Conservation (phyloP, 257 asterid genomes). For the Thymus mandschuricus region DNA sequence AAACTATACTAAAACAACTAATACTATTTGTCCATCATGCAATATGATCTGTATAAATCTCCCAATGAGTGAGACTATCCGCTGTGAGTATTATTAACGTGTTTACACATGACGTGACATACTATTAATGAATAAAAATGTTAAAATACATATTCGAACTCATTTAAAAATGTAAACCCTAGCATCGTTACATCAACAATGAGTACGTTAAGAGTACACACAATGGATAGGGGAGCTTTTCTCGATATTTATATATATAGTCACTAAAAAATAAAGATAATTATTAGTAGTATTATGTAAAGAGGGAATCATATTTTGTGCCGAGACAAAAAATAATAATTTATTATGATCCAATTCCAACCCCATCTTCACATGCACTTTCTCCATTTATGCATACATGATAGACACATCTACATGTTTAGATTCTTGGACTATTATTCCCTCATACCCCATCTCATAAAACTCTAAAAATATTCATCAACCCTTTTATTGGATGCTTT, state of each 20-base stretch:
- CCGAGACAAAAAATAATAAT: conserved; percentile 44
- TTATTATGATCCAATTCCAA: conserved; percentile 28
- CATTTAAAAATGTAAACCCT: no score
- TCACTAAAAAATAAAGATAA: neutral
- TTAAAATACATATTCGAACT: no score
- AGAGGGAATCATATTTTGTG: conserved; percentile 27
- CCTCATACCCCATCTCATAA: conserved; percentile 30
- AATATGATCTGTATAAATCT: conserved; percentile 24
- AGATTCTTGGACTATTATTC: conserved; percentile 46
- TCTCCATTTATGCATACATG: conserved; percentile 49
- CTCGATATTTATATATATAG: neutral
- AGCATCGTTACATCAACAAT: no score
- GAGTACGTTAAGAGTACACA: no score
- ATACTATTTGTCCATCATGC: conserved; percentile 32
- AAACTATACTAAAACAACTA: neutral
- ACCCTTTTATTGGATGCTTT: conserved; percentile 32
- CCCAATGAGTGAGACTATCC: conserved; percentile 4
- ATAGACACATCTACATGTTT: conserved; percentile 40
- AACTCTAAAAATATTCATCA: conserved; percentile 19
- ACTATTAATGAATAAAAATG: no score
- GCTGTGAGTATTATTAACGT: no score
- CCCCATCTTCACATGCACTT: conserved; percentile 52
- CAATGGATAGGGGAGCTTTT: no score
- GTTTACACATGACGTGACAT: no score
- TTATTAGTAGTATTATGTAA: neutral